Base-by-base conservation (phyloP, 2,329 filamentous ascomycete genomes). In the Sarocladiaceae sp. region DNA sequence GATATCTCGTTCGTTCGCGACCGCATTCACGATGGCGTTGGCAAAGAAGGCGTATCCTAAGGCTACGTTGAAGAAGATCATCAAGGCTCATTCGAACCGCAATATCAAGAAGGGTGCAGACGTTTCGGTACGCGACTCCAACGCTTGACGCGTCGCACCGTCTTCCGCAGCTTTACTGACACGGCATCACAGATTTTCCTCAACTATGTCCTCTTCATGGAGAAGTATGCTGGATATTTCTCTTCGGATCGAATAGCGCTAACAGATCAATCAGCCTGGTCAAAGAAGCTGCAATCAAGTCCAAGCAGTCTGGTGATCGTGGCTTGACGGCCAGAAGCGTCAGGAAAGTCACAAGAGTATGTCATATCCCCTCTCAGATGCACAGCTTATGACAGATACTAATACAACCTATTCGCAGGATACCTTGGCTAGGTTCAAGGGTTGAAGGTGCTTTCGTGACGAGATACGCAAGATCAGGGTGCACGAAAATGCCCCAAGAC, bases 21-120 rank as follows among this genome's bases (percentile, higher is more conserved):
- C n/a, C n/a, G n/a, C n/a, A n/a, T n/a, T n/a, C n/a, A 52, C 13
- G 11, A 70, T 71, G 67, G 66, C 65, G 3, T 60, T 68, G 12
- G 76, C 82, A 20, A 84, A 86, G 63, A 93, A 90, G 60, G 76
- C 89, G 13, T 96, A 96, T 63, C 91, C 91, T 11, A 85, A 91
- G 56, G 84, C 83, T 17, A 94, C 89, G 0, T 77, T 96, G 60
- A 94, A 91, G 70, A 92, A 91, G 69, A 93, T 95, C 55, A 78
- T 95, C 62, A 96, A 96, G 71, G 90, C 90, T 17, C 90, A 96
- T 68, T 87, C 90, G 8, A 87, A 88, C 57, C 84, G 86, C 64
- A 87, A 80, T 57, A 70, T 96, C 57, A 90, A 86, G 74, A 94
- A 90, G 69, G 92, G 94, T 68, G 87, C 85, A 26, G 92, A 96